Base-by-base conservation (phyloP, 2,329 filamentous ascomycete species). In the Epichloe elymi region DNA sequence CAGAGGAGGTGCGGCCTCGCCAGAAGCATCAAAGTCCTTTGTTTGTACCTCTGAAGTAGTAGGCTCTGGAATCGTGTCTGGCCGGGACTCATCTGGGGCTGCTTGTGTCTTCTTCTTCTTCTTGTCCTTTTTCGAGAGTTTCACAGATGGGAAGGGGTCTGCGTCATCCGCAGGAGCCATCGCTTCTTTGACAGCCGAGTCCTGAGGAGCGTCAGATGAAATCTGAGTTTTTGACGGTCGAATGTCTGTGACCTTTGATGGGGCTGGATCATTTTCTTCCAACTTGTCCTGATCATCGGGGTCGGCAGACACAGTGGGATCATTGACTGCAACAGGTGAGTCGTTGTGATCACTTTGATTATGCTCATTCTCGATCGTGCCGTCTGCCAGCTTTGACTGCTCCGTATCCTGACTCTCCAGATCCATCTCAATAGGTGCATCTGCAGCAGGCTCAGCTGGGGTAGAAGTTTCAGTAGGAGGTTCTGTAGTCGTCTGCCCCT, bases 101-200 rank as follows among this genome's bases (percentile, higher is more conserved):
- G 55, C 51, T 53, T 59, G 60, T 54, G 65, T 66, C 59, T 61
- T 66, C 40, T 61, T 62, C 47, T 62, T 63, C 54, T 63, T 66
- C 52, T 62, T 67, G 2, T 65, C 63, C 52, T 65, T 68, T 56
- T 66, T 66, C 15, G 64, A 65, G 30, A 60, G 41, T 47, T 63
- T 66, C 5, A 53, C 54, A n/a, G 61, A 40, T 35, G 50, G 44
- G 33, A 55, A 38, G 11, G 51, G 39, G 19, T 54, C 52, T 40
- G 15, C 15, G 14, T 53, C 51, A 26, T 54, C 52, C 33, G 39
- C 42, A 17, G 35, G 14, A 12, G 48, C 3, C 17, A 12, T 30
- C n/a, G 44, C 12, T 38, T 41, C 36, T n/a, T 35, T 15, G n/a
- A 40, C 14, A 20, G 26, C 39, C n/a, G 38, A 23, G 3, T 45